A percentile compares a stretch with the other conserved stretches of the same genome.
Evolutionary conservation across 2,329 filamentous ascomycete genomes (phyloP).

Genomic region (Colletotrichum sp.): DNA sequence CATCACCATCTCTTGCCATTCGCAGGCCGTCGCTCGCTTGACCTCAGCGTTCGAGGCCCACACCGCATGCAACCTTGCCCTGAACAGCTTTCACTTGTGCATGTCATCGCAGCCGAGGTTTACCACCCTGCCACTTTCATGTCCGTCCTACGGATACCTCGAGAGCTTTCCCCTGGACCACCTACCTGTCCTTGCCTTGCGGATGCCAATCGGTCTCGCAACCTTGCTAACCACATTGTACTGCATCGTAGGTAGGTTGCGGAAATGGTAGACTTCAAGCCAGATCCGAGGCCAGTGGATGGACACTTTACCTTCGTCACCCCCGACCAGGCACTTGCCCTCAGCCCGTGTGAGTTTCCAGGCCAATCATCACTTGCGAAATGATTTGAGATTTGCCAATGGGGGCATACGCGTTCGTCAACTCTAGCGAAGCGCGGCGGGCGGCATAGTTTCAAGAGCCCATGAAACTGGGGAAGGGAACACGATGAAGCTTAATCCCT

Average conservation of each 20-base stretch:
- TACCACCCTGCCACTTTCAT: not conserved
- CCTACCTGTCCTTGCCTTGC: not conserved
- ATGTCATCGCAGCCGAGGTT: not conserved
- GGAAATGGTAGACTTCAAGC: not conserved
- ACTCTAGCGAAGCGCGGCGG: not conserved
- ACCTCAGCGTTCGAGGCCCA: not conserved
- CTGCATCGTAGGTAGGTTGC: not conserved
- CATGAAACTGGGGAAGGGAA: not conserved
- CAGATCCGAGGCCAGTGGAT: not conserved
- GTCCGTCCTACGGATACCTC: not conserved
- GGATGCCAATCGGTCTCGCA: not conserved
- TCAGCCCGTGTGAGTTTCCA: not conserved
- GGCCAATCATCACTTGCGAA: not conserved
- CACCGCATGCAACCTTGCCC: conserved; percentile 4
- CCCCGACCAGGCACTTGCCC: not conserved
- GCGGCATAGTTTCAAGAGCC: not conserved
- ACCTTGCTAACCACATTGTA: not conserved
- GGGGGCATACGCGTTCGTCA: not conserved
- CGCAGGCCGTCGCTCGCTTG: not conserved
- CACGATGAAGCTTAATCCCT: not conserved
- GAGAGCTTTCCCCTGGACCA: not conserved
- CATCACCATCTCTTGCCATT: not conserved
- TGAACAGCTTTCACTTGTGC: not conserved
- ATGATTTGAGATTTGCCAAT: conserved; percentile 3
- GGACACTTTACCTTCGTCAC: not conserved